phyloP scores from a whole-genome alignment of 208 protist genomes.

The Trypanosoma scelopori region DNA sequence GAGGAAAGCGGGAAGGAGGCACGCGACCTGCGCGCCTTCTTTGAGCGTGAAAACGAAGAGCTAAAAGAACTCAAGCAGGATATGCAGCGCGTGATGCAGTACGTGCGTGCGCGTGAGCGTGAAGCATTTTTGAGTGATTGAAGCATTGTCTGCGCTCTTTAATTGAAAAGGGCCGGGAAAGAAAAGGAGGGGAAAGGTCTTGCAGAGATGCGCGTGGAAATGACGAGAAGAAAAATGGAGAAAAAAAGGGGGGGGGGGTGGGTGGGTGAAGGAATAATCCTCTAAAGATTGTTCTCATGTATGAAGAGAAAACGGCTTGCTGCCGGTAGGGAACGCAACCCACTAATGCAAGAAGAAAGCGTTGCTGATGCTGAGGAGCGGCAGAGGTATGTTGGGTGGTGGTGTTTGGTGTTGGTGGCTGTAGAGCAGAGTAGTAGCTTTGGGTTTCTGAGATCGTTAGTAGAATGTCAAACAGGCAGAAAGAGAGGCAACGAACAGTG shows the following conservation, averaged over 20 bases:
- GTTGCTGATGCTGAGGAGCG: not conserved
- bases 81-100: constrained; percentile 76
- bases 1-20: constrained; percentile 58
- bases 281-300: too few species aligned
- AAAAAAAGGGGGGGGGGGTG: not conserved
- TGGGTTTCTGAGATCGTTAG: too few species aligned
- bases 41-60: constrained; percentile 64
- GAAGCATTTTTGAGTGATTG: constrained; percentile 26
- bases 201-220: not conserved
- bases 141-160: not conserved
- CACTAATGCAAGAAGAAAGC: not conserved
- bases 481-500: too few species aligned
- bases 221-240: not conserved
- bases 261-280: too few species aligned
- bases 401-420: too few species aligned
- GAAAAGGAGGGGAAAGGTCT: not conserved
- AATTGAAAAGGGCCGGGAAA: not conserved
- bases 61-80: constrained; percentile 72
- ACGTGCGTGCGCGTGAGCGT: constrained; percentile 69
- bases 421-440: too few species aligned
- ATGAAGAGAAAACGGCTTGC: not conserved
- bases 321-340: too few species aligned
- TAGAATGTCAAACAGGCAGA: too few species aligned
- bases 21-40: constrained; percentile 52
- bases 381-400: too few species aligned